Evolutionary conservation across 768 basidiomycete genomes (phyloP).

Genomic region (Psilocybe cyanescens): DNA sequence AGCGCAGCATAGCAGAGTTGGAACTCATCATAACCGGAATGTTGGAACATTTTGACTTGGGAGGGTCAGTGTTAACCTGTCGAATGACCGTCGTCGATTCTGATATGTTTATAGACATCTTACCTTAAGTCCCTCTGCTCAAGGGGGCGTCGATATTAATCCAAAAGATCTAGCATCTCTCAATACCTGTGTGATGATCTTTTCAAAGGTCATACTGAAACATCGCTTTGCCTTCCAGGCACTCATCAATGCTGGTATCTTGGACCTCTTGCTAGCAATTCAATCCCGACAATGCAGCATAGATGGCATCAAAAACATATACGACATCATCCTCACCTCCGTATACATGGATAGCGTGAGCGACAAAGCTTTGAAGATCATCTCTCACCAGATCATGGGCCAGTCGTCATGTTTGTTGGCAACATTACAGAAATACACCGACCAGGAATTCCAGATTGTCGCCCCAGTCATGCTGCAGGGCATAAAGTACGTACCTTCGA

Average conservation of each 20-base stretch:
- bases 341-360: slow-evolving; percentile 11
- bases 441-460: slow-evolving; percentile 11
- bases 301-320: slow-evolving; percentile 10
- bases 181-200: slow-evolving; percentile 11
- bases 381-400: slow-evolving; percentile 10
- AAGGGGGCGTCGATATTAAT: background rate
- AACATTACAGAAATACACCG: slow-evolving; percentile 1
- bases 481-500: slow-evolving; percentile 4
- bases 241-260: slow-evolving; percentile 14
- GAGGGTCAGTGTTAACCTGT: slow-evolving; percentile 3
- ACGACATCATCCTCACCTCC: slow-evolving; percentile 13
- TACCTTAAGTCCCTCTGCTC: background rate
- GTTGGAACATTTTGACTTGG: slow-evolving; percentile 12
- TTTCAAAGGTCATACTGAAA: slow-evolving; percentile 15
- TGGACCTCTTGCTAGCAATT: slow-evolving; percentile 10
- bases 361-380: slow-evolving; percentile 13
- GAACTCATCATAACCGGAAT: slow-evolving; percentile 11
- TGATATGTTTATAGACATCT: background rate
- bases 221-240: slow-evolving; percentile 15
- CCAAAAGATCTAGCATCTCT: slow-evolving; percentile 9
- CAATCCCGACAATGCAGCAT: slow-evolving; percentile 13
- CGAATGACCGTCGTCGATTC: background rate
- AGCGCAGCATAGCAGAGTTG: slow-evolving; percentile 3
- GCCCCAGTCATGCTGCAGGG: slow-evolving; percentile 8
- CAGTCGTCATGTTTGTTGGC: background rate